These are phyloP conservation scores for Phylloporus rhodoxanthus DNA, from an alignment of 768 basidiomycete species.

Conservation along the genomic window DNA sequence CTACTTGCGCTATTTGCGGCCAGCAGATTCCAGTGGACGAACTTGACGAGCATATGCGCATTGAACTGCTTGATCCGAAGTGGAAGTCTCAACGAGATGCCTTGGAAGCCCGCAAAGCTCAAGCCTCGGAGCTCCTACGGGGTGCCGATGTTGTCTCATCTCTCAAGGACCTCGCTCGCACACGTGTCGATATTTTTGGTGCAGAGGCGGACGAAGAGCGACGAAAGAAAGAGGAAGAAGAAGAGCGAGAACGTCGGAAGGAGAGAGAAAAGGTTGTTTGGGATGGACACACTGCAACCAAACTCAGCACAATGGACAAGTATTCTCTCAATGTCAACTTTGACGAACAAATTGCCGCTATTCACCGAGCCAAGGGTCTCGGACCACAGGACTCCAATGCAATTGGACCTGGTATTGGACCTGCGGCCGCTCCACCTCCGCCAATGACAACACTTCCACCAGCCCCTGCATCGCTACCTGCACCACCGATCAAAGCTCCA, in stretches of 20 bases:
- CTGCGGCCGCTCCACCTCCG: slow-evolving; percentile 65
- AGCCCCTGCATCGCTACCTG: slow-evolving; percentile 66
- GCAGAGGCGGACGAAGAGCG: slow-evolving; percentile 89
- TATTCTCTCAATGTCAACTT: slow-evolving; percentile 92
- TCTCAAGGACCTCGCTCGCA: slow-evolving; percentile 85
- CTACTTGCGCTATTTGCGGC: slow-evolving; percentile 90
- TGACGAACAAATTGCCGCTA: slow-evolving; percentile 96
- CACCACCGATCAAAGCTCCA: slow-evolving; percentile 49
- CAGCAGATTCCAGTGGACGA: slow-evolving; percentile 96
- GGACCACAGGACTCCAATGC: slow-evolving; percentile 75
- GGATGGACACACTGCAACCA: slow-evolving; percentile 97
- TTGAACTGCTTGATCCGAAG: slow-evolving; percentile 92
- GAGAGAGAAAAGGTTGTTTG: slow-evolving; percentile 95
- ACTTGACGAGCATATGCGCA: slow-evolving; percentile 95
- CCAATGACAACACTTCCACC: slow-evolving; percentile 59
- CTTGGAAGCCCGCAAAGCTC: slow-evolving; percentile 84
- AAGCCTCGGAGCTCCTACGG: slow-evolving; percentile 79
- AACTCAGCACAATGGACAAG: slow-evolving; percentile 86
- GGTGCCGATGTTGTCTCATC: slow-evolving; percentile 94
- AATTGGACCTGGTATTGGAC: slow-evolving; percentile 84
- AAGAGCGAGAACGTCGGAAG: slow-evolving; percentile 70
- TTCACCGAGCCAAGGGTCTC: slow-evolving; percentile 88
- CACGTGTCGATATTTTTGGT: slow-evolving; percentile 97
- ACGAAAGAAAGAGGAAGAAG: slow-evolving; percentile 81
- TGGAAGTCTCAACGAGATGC: slow-evolving; percentile 96